These are phyloP conservation scores for Rhodamnia rubescens DNA, from an alignment of 345 rosid species.

Conservation along the genomic window DNA sequence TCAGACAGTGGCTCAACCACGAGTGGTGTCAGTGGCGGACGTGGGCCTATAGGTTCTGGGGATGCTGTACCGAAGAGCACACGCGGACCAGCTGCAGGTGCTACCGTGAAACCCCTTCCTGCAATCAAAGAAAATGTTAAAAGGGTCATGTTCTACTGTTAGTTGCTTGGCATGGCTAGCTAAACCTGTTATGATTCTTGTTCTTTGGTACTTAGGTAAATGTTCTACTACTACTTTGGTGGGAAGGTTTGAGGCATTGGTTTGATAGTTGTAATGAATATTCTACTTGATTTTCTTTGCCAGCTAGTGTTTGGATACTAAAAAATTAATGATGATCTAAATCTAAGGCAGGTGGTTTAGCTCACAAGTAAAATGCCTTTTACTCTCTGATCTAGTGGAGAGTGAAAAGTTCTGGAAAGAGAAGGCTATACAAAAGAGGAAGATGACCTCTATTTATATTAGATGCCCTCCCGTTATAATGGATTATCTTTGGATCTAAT, in stretches of 20 bases:
- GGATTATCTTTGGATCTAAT: too few relatives aligned
- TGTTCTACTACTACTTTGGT: not conserved
- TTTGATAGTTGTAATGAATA: not conserved
- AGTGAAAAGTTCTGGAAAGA: too few relatives aligned
- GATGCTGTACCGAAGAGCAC: constrained; percentile 33
- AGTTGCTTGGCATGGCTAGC: not conserved
- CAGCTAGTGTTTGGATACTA: not conserved
- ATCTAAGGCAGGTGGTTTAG: not conserved
- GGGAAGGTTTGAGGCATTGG: not conserved
- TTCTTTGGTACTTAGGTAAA: not conserved
- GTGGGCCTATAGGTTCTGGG: constrained; percentile 10
- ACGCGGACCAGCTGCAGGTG: constrained; percentile 40
- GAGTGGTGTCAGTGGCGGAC: not conserved
- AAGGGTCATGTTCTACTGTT: constrained; percentile 94
- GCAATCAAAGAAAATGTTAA: constrained; percentile 91
- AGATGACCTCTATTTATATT: too few relatives aligned
- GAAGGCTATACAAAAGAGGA: too few relatives aligned
- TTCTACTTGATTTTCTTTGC: not conserved
- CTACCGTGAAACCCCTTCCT: constrained; percentile 80
- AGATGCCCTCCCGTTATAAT: too few relatives aligned
- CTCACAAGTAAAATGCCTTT: not conserved
- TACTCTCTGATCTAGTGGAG: not conserved
- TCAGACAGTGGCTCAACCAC: constrained; percentile 73
- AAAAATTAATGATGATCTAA: not conserved
- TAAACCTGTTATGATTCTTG: not conserved